These are phyloP conservation scores for Auricularia sp. DNA, from an alignment of 768 basidiomycete species.

Conservation along the genomic window DNA sequence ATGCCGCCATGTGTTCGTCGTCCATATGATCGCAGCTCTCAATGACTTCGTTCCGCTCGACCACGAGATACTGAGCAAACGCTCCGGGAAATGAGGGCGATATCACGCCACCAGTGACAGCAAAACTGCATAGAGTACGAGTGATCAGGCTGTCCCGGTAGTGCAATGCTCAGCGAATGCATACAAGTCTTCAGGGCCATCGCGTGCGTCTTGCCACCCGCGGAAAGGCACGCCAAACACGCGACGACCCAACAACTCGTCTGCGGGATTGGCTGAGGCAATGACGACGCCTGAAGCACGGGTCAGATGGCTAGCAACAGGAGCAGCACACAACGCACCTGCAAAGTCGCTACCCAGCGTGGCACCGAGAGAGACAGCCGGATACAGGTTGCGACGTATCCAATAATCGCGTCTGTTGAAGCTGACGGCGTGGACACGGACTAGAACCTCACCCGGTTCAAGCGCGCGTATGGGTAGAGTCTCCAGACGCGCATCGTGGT, in stretches of 20 bases:
- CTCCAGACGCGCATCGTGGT: constrained; percentile 48
- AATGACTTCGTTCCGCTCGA: constrained; percentile 55
- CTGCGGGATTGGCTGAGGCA: constrained; percentile 40
- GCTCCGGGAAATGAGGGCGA: constrained; percentile 48
- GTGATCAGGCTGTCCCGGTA: not conserved
- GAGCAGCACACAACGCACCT: constrained; percentile 28
- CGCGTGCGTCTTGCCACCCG: constrained; percentile 61
- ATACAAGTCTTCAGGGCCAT: constrained; percentile 56
- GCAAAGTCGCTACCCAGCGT: constrained; percentile 67
- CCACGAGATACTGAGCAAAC: constrained; percentile 65
- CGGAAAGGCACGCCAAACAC: constrained; percentile 69
- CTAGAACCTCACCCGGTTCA: constrained; percentile 48
- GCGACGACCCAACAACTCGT: constrained; percentile 47
- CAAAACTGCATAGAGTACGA: constrained; percentile 34
- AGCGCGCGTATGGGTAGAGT: constrained; percentile 40
- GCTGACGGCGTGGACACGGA: constrained; percentile 55
- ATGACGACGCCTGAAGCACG: constrained; percentile 47
- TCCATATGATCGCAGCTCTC: constrained; percentile 54
- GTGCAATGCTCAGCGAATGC: constrained; percentile 10
- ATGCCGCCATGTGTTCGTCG: constrained; percentile 61
- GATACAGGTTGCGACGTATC: constrained; percentile 62
- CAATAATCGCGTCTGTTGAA: constrained; percentile 81
- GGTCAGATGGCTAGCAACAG: not conserved
- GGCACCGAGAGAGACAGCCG: constrained; percentile 45
- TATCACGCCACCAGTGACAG: constrained; percentile 51